These are phyloP conservation scores for Linaria vulgaris DNA, from an alignment of 257 asterid species.

Conservation along the genomic window DNA sequence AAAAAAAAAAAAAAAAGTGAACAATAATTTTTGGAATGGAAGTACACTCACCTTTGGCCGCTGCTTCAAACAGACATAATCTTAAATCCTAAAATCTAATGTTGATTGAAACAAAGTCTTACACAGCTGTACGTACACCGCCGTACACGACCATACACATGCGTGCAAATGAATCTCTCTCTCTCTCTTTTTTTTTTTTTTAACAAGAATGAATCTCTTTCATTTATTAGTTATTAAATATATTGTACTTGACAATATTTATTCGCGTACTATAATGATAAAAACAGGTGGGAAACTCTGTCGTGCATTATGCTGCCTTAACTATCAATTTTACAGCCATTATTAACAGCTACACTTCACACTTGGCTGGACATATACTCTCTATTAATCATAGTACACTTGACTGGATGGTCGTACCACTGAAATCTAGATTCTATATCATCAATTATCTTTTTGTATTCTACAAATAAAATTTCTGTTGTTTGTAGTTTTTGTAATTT, in stretches of 20 bases:
- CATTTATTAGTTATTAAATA: background rate
- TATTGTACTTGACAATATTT: too few relatives aligned
- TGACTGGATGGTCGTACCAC: constrained; percentile 9
- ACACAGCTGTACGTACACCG: constrained; percentile 4
- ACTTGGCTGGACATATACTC: constrained; percentile 4
- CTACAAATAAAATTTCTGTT: too few relatives aligned
- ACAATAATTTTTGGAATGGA: too few relatives aligned
- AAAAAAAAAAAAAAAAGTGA: too few relatives aligned
- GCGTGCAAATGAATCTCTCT: background rate
- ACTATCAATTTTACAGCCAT: background rate
- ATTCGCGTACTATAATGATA: background rate
- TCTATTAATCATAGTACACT: too few relatives aligned
- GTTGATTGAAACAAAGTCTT: constrained; percentile 11
- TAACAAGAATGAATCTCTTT: too few relatives aligned
- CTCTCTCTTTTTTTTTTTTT: too few relatives aligned
- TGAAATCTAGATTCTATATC: constrained; percentile 8
- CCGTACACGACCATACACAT: background rate
- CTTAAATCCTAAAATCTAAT: background rate
- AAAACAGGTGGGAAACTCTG: background rate
- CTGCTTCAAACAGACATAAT: background rate
- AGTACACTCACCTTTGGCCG: too few relatives aligned
- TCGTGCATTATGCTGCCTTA: constrained; percentile 21
- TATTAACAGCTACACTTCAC: constrained; percentile 6
- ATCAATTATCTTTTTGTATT: too few relatives aligned
- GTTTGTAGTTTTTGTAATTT: too few relatives aligned